These are phyloP conservation scores for Cytospora schulzeri DNA, from an alignment of 2,329 filamentous ascomycete genomes.

Conservation along the genomic window DNA sequence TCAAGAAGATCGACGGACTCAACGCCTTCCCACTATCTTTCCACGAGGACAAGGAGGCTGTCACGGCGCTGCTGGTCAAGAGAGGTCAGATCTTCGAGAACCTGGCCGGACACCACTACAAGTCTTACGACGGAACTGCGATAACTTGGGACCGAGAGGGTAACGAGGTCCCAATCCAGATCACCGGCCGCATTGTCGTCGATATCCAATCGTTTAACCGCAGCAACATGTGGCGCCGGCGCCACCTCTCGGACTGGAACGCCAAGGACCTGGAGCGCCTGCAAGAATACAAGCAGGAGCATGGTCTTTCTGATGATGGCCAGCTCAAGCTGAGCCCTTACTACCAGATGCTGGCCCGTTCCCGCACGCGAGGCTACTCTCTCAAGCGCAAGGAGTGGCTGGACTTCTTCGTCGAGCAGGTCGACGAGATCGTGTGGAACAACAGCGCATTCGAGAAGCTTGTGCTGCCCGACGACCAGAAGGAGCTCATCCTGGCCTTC, in stretches of 20 bases:
- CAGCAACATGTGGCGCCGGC: slow-evolving; percentile 37
- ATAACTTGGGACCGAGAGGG: slow-evolving; percentile 40
- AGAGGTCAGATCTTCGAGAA: slow-evolving; percentile 49
- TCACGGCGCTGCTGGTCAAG: slow-evolving; percentile 39
- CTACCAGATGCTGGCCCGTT: slow-evolving; percentile 38
- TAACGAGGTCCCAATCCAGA: slow-evolving; percentile 37
- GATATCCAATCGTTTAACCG: slow-evolving; percentile 43
- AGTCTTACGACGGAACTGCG: slow-evolving; percentile 45
- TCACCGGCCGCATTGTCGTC: slow-evolving; percentile 42
- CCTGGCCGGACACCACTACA: slow-evolving; percentile 51
- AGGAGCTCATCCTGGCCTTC: slow-evolving; percentile 54
- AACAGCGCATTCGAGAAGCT: slow-evolving; percentile 51
- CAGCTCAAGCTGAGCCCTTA: slow-evolving; percentile 36
- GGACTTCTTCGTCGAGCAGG: slow-evolving; percentile 51
- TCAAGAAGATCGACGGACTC: slow-evolving; percentile 46
- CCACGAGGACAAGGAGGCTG: slow-evolving; percentile 43
- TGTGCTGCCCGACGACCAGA: slow-evolving; percentile 51
- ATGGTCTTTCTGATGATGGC: slow-evolving; percentile 29
- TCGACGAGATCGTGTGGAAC: slow-evolving; percentile 51
- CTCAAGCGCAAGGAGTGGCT: slow-evolving; percentile 52
- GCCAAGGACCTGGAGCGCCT: slow-evolving; percentile 38
- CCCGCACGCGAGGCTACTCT: slow-evolving; percentile 48
- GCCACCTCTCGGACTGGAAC: slow-evolving; percentile 39
- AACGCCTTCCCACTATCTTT: slow-evolving; percentile 48
- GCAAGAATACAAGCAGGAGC: slow-evolving; percentile 31